These are phyloP conservation scores for Alternaria hordeiaustralica DNA, from an alignment of 2,329 filamentous ascomycete genomes.

Conservation along the genomic window DNA sequence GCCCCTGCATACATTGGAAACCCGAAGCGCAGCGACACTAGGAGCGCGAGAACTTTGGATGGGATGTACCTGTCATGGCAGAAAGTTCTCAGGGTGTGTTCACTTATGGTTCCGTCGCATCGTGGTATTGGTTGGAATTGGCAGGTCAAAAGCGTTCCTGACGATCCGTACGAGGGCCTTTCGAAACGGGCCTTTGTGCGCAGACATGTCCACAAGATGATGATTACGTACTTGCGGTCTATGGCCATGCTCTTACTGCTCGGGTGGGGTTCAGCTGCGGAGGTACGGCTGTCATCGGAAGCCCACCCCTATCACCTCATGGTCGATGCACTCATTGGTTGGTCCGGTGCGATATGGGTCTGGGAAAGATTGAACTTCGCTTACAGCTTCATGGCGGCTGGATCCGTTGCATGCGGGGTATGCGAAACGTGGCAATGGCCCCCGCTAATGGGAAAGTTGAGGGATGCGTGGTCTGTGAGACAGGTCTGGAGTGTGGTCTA, in stretches of 20 bases:
- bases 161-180: neutral
- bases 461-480: conserved; percentile 3
- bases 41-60: neutral
- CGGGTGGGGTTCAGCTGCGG: neutral
- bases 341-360: neutral
- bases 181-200: neutral
- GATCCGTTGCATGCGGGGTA: neutral
- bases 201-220: neutral
- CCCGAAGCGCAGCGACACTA: neutral
- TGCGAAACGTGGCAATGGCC: conserved; percentile 12
- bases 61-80: neutral
- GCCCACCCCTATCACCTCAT: neutral
- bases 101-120: conserved; percentile 3
- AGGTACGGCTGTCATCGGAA: neutral
- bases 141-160: conserved; percentile 6
- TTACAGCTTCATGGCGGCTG: neutral
- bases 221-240: neutral
- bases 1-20: conserved; percentile 3
- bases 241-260: neutral
- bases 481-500: conserved; percentile 9
- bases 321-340: neutral
- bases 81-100: neutral
- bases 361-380: too few species aligned
- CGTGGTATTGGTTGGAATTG: conserved; percentile 9
- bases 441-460: neutral